A percentile compares a stretch with the other conserved stretches of the same genome.
Evolutionary conservation across 2,329 filamentous ascomycete genomes (phyloP).

Genomic region (Exophiala viscosa): DNA sequence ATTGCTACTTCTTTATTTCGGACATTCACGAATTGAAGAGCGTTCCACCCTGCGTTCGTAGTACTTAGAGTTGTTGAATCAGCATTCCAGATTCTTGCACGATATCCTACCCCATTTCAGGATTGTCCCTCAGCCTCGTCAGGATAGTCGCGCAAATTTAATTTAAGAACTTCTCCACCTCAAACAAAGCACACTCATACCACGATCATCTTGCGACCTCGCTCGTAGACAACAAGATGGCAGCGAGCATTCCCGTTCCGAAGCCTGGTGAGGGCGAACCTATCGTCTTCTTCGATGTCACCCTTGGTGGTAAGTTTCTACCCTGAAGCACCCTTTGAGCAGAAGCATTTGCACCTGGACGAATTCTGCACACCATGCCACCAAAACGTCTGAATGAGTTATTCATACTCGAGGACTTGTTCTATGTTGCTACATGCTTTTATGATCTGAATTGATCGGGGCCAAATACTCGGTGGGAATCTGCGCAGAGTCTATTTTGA

Average conservation of each 20-base stretch:
- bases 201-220: neutral
- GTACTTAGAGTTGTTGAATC: too few species aligned
- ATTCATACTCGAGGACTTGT: too few species aligned
- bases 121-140: neutral
- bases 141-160: neutral
- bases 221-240: slow-evolving; percentile 4
- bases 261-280: slow-evolving; percentile 34
- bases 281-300: slow-evolving; percentile 49
- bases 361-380: too few species aligned
- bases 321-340: neutral
- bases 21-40: too few species aligned
- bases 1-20: neutral
- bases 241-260: slow-evolving; percentile 23
- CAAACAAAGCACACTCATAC: neutral
- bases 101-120: neutral
- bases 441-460: too few species aligned
- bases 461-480: too few species aligned
- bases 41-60: too few species aligned
- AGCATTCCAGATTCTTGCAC: too few species aligned
- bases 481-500: too few species aligned
- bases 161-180: neutral
- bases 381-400: too few species aligned
- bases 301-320: slow-evolving; percentile 41
- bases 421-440: too few species aligned
- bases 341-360: too few species aligned